Base-by-base conservation (phyloP, 768 basidiomycete genomes). In the Mycena haematopus region DNA sequence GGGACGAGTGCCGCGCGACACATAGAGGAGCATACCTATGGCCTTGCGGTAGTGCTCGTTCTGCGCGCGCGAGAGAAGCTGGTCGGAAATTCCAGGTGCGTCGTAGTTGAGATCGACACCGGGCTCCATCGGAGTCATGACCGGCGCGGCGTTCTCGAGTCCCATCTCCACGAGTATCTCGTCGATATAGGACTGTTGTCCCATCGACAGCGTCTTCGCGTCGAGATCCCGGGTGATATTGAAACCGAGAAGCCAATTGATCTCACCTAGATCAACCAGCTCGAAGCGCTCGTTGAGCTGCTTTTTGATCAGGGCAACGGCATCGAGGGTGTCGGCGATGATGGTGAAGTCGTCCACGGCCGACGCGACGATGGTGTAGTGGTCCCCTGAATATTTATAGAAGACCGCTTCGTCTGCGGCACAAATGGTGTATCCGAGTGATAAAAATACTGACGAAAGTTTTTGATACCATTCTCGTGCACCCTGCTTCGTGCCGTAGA, bases 191-290 rank as follows among this genome's bases (percentile, higher is more conserved):
- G 67, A 51, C 5, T 49, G 22, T 51, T 79, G 74, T 47, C 58
- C 62, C 21, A 74, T 57, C 17, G 68, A 66, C 7, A 77, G 63
- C 6, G 69, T 71, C 22, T 60, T 59, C 0, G 55, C 46, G 1
- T 65, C 35, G 4, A 49, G 52, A 40, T 78, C 68, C 0, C 62
- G 63, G 1, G 35, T 61, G 29, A 76, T 60, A 24, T 67, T 27
- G n/a, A 77, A 68, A 17, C 75, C 69, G 11, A 78, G 67, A 2
- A 75, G 57, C 66, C 67, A 74, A 42, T 67, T 69, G n/a, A 71
- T 44, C 52, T 72, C 67, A 0, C 75, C 72, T 0, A 75, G 53
- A 50, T 76, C 71, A 19, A 69, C 60, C 1, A 76, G 65, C 22
- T 67, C 66, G 33, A 67, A 56, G 44, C 60, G 53, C 51, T 50